These are phyloP conservation scores for Nakataea oryzae DNA, from an alignment of 2,329 filamentous ascomycete species.

Conservation along the genomic window DNA sequence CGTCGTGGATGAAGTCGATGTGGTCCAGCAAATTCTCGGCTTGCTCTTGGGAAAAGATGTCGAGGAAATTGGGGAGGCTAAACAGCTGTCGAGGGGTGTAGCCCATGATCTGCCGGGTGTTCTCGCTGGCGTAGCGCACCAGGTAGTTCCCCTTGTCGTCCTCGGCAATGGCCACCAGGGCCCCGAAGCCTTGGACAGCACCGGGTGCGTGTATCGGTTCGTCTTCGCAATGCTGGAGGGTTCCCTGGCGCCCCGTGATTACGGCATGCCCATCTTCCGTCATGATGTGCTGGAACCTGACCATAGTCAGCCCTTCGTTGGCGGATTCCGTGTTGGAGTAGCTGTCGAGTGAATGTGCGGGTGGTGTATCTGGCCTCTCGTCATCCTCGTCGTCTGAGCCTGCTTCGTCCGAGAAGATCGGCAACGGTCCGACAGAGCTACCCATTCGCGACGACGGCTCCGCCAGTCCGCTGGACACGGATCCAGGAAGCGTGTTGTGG, in stretches of 20 bases:
- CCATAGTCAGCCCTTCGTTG: slow-evolving; percentile 45
- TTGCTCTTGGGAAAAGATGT: slow-evolving; percentile 76
- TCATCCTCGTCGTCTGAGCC: slow-evolving; percentile 12
- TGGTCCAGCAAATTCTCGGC: slow-evolving; percentile 76
- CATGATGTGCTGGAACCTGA: slow-evolving; percentile 67
- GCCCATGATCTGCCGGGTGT: slow-evolving; percentile 64
- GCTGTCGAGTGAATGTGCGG: neutral
- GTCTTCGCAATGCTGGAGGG: slow-evolving; percentile 74
- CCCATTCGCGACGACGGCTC: slow-evolving; percentile 25
- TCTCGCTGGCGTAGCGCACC: slow-evolving; percentile 72
- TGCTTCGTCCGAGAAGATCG: slow-evolving; percentile 12
- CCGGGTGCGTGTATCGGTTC: slow-evolving; percentile 85
- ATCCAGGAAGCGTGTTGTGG: slow-evolving; percentile 24
- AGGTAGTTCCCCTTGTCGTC: slow-evolving; percentile 55
- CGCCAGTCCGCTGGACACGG: slow-evolving; percentile 33
- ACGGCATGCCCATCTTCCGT: slow-evolving; percentile 73
- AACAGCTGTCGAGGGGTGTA: slow-evolving; percentile 72
- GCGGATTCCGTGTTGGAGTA: slow-evolving; percentile 5
- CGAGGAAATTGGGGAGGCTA: slow-evolving; percentile 62
- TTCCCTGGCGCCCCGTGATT: slow-evolving; percentile 67
- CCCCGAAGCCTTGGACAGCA: slow-evolving; percentile 69
- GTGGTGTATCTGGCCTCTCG: slow-evolving; percentile 4
- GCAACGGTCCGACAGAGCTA: slow-evolving; percentile 21
- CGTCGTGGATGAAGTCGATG: slow-evolving; percentile 77
- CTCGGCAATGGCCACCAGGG: slow-evolving; percentile 64